Evolutionary conservation across 345 rosid genomes (phyloP).

Genomic region (Bruguiera parviflora): DNA sequence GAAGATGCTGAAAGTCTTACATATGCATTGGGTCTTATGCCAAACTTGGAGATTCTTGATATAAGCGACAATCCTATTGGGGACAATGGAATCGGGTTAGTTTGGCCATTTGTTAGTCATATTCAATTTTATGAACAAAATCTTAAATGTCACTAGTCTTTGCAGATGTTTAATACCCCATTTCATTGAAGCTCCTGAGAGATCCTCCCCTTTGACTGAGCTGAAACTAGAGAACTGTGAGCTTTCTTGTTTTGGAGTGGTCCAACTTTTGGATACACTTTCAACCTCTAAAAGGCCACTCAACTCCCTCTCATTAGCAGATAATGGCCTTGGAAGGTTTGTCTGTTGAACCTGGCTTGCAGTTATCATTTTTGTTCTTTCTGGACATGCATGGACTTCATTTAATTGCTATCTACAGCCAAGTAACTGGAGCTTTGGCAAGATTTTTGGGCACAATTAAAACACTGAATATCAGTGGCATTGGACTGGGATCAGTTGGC

Average conservation of each 20-base stretch:
- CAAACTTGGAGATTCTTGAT: slow-evolving; percentile 68
- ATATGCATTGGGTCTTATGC: slow-evolving; percentile 53
- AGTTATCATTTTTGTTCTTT: slow-evolving; percentile 7
- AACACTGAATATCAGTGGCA: slow-evolving; percentile 62
- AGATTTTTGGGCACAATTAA: slow-evolving; percentile 40
- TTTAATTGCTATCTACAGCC: slow-evolving; percentile 42
- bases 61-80: slow-evolving; percentile 77
- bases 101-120: slow-evolving; percentile 16
- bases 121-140: slow-evolving; percentile 11
- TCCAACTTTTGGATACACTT: slow-evolving; percentile 51
- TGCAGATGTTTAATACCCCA: slow-evolving; percentile 73
- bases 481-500: slow-evolving; percentile 75
- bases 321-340: slow-evolving; percentile 78
- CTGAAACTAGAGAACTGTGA: slow-evolving; percentile 75
- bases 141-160: slow-evolving; percentile 18
- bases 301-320: slow-evolving; percentile 64
- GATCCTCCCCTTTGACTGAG: slow-evolving; percentile 41
- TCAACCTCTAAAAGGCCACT: slow-evolving; percentile 44
- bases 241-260: slow-evolving; percentile 59
- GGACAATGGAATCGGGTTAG: slow-evolving; percentile 76
- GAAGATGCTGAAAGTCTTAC: slow-evolving; percentile 61
- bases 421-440: slow-evolving; percentile 56
- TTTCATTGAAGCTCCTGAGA: slow-evolving; percentile 49
- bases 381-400: slow-evolving; percentile 14
- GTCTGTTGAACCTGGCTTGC: slow-evolving; percentile 21